Percentiles rank a stretch among this genome's conserved stretches.
Evolutionary conservation across 805 yeast genomes (phyloP).

Genomic region (Metschnikowia baotianmanensis): DNA sequence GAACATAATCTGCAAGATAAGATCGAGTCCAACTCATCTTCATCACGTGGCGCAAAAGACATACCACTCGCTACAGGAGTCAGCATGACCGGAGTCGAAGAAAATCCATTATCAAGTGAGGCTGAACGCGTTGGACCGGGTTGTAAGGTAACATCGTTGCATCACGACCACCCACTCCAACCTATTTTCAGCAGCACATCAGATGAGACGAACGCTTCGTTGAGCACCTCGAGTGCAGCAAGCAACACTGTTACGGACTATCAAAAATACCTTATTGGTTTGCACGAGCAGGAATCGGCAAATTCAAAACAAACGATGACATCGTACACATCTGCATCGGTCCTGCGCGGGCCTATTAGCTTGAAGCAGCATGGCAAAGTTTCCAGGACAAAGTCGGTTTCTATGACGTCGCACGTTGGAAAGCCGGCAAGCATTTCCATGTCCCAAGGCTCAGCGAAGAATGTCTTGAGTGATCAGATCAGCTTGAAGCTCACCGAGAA

Average conservation of each 20-base stretch:
- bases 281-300: constrained; percentile 16
- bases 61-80: background rate
- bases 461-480: constrained; percentile 12
- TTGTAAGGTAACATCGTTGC: background rate
- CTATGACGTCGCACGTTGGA: constrained; percentile 1
- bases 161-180: constrained; percentile 1
- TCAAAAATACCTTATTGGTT: constrained; percentile 19
- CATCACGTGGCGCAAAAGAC: constrained; percentile 17
- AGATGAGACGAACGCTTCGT: constrained; percentile 13
- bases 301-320: constrained; percentile 18
- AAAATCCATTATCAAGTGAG: background rate
- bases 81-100: background rate
- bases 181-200: constrained; percentile 7
- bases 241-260: constrained; percentile 17
- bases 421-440: constrained; percentile 2
- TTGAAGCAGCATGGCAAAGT: constrained; percentile 7
- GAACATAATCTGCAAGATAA: constrained; percentile 13
- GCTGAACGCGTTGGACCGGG: background rate
- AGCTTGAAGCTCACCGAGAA: constrained; percentile 10
- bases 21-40: constrained; percentile 15
- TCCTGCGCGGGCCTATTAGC: constrained; percentile 17
- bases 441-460: constrained; percentile 14
- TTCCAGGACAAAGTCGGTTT: constrained; percentile 7
- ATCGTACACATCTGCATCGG: constrained; percentile 18
- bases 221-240: constrained; percentile 6